Evolutionary conservation across 768 basidiomycete species (phyloP).

Genomic region (Macrocybe gigantea): DNA sequence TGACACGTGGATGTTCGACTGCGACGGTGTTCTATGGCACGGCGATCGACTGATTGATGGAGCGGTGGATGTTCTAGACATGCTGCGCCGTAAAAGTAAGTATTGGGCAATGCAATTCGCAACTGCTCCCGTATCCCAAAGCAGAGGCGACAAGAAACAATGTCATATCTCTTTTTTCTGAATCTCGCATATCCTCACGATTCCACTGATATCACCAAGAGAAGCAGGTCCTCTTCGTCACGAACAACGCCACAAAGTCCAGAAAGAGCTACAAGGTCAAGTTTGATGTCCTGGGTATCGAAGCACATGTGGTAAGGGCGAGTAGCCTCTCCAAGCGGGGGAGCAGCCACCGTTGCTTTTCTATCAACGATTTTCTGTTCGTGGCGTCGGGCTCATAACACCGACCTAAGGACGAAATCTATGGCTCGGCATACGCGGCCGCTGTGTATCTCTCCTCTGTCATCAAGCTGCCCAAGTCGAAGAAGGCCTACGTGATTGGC

Average conservation of each 20-base stretch:
- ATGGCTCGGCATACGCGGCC: constrained; percentile 82
- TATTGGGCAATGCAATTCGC: constrained; percentile 8
- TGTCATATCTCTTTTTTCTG: too few species aligned
- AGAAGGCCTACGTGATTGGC: constrained; percentile 95
- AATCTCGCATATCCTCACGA: constrained; percentile 6
- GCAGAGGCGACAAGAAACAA: too few species aligned
- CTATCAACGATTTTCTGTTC: background rate
- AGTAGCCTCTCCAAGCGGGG: background rate
- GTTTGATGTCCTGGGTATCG: constrained; percentile 85
- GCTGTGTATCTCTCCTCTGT: constrained; percentile 81
- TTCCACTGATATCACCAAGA: constrained; percentile 32
- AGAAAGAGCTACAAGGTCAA: constrained; percentile 82
- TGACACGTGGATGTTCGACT: constrained; percentile 96
- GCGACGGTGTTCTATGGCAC: constrained; percentile 93
- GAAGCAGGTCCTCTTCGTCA: constrained; percentile 88
- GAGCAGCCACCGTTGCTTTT: too few species aligned
- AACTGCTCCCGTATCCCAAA: background rate
- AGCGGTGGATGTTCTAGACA: constrained; percentile 64
- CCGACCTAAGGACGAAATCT: constrained; percentile 80
- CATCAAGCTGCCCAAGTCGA: constrained; percentile 80
- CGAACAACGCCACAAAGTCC: constrained; percentile 96
- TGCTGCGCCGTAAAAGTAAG: constrained; percentile 71
- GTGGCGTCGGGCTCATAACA: constrained; percentile 1
- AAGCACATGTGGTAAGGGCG: constrained; percentile 71
- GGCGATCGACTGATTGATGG: constrained; percentile 79